phyloP scores from a whole-genome alignment of 495 filamentous ascomycete species.

The Chlorociboria aeruginascens region DNA sequence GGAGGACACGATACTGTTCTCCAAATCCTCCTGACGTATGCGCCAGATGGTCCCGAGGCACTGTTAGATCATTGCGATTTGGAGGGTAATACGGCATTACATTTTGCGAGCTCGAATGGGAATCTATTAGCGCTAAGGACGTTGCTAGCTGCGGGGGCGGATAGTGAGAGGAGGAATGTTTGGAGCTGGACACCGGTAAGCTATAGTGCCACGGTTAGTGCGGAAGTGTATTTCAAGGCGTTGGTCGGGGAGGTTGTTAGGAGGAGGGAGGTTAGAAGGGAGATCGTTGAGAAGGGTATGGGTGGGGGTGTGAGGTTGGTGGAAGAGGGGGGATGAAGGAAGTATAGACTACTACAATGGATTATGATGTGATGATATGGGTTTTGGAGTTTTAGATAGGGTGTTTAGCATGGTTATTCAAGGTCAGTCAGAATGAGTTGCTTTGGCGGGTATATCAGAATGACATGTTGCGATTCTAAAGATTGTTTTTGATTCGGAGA shows the following conservation, averaged over 20 bases:
- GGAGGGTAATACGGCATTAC: constrained; percentile 67
- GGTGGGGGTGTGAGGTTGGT: constrained; percentile 17
- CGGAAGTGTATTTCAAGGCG: constrained; percentile 18
- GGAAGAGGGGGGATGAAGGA: constrained; percentile 4
- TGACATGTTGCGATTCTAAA: no score
- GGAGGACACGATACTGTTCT: constrained; percentile 46
- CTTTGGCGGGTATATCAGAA: no score
- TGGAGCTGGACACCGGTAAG: constrained; percentile 61
- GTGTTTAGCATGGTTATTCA: no score
- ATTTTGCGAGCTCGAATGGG: constrained; percentile 54
- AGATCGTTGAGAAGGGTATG: constrained; percentile 23
- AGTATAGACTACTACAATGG: not conserved
- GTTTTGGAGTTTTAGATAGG: no score
- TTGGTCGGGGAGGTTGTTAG: constrained; percentile 25
- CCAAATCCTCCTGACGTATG: constrained; percentile 45
- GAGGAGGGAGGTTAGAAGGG: constrained; percentile 20
- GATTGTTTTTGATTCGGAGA: no score
- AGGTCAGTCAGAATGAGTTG: no score
- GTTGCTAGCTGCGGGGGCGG: constrained; percentile 55
- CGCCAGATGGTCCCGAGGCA: constrained; percentile 28
- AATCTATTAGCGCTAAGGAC: constrained; percentile 62
- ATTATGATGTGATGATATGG: not conserved
- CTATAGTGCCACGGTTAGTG: constrained; percentile 51
- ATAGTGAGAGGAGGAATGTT: constrained; percentile 49
- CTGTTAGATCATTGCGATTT: constrained; percentile 37